Evolutionary conservation across 441 rosid species (phyloP), one percentile per base, ranked within the genome.

Genomic region (Populus trichocarpa): DNA sequence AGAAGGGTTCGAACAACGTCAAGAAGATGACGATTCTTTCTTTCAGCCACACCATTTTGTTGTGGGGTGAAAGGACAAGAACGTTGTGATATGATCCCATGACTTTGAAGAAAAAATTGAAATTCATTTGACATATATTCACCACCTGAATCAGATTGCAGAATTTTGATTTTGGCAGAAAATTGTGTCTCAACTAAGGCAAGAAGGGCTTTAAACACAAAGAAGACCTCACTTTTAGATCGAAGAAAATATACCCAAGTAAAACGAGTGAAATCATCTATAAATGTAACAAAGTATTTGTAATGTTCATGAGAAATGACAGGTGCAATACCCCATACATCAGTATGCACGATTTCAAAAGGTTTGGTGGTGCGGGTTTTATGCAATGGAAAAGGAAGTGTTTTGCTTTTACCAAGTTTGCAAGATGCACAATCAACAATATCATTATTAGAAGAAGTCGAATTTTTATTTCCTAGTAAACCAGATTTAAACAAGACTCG

Each of bases 311-410:
- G 63, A 69, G 57, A 69, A 10, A n/a, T 36, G 1, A 28, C 4
- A 69, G 57, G 72, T 6, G 42, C 9, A 69, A 69, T 69, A n/a
- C 72, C 25, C 42, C 71, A 68, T 3, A 30, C 71, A 68, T 68
- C 42, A 68, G n/a, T 68, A 68, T 68, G 42, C 8, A 69, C 12
- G 10, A 69, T 10, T 22, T 36, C 28, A n/a, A 69, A 69, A 11
- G 6, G 6, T 1, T 69, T 18, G 8, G 53, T 69, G 7, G 72
- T 22, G 20, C 11, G 13, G 22, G 42, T 33, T 26, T 66, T 35
- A 50, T 26, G 3, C 16, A 8, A 8, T 40, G 40, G 42, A 72
- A 30, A 72, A 40, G 66, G 66, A 1, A 53, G 33, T 3, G 30
- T 50, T 50, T 25, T 25, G 25, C 25, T 25, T 1, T 25, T 25